A percentile compares a stretch with the other conserved stretches of the same genome.
Evolutionary conservation across 768 basidiomycete species (phyloP).

Genomic region (Epithele typhae): DNA sequence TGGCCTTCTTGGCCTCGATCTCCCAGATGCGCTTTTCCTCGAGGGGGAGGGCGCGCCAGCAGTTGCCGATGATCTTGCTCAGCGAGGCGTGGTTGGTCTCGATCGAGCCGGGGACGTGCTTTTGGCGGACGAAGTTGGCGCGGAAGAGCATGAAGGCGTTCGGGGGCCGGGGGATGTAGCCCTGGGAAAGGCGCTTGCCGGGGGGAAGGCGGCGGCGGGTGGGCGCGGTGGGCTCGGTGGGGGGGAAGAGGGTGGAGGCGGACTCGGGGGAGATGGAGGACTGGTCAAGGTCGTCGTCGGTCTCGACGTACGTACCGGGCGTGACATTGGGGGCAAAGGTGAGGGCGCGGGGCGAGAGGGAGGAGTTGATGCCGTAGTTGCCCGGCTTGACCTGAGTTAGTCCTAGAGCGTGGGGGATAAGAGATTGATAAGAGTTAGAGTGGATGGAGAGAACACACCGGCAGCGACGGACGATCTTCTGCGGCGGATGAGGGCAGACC

Average conservation of each 20-base stretch:
- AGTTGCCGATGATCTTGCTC: constrained; percentile 48
- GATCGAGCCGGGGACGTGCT: constrained; percentile 47
- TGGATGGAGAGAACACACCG: constrained; percentile 20
- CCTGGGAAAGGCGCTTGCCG: constrained; percentile 60
- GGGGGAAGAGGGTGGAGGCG: constrained; percentile 48
- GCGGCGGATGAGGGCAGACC: constrained; percentile 28
- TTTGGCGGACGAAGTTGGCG: constrained; percentile 50
- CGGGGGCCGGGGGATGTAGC: constrained; percentile 71
- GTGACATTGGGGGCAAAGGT: constrained; percentile 65
- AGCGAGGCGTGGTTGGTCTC: constrained; percentile 46
- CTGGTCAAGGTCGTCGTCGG: constrained; percentile 30
- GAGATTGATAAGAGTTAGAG: neutral
- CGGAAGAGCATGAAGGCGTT: constrained; percentile 89
- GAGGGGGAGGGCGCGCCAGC: constrained; percentile 66
- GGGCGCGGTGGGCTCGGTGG: constrained; percentile 36
- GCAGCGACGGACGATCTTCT: constrained; percentile 38
- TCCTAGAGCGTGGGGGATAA: constrained; percentile 18
- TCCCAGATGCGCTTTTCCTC: constrained; percentile 76
- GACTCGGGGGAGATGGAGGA: constrained; percentile 24
- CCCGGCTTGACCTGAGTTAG: constrained; percentile 46
- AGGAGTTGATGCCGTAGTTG: constrained; percentile 43
- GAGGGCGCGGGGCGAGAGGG: constrained; percentile 42
- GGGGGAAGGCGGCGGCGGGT: constrained; percentile 49
- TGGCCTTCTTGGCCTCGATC: constrained; percentile 64
- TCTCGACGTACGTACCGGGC: constrained; percentile 43